Base-by-base conservation (phyloP, 345 rosid species). In the Brassica rapa region DNA sequence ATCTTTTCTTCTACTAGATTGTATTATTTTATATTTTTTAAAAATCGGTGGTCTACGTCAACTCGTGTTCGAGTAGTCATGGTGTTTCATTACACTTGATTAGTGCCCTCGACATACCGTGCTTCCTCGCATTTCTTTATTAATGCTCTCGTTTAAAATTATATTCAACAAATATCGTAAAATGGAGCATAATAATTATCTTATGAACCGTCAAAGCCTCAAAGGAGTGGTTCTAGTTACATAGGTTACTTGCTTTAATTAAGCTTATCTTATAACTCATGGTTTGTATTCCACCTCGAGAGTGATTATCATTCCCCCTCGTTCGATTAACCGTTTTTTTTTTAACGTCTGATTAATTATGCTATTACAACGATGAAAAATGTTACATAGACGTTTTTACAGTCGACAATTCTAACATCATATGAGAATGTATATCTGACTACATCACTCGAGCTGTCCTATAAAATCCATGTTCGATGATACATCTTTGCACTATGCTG, bases 191-290 rank as follows among this genome's bases (percentile, higher is more conserved):
- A 74, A 69, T 80, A 71, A 74, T 80, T 68, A 74, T 64, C 75
- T 69, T 63, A 63, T 74, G 79, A 73, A 73, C 79, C 74, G 83
- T 74, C 83, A 74, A 80, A 74, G 75, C 74, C 79, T 74, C 83
- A 74, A 80, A 74, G 75, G 61, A 69, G 79, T 74, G 79, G 83
- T 74, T 74, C 79, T 74, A 70, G 65, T 68, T 68, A 73, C 70
- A 68, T 67, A 73, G 49, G 8, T 49, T 68, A 25, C 33, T 68
- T 68, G 25, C 49, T 68, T 37, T 80, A 74, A 68, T 62, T 70
- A 74, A 62, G 15, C 60, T 63, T 69, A 80, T 79, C 82, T 73
- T 60, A 56, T 21, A 66, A 67, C 19, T 64, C 76, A 56, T 65
- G 16, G 53, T n/a, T 39, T 78, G 27, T 71, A 61, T 16, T 56